phyloP scores from a whole-genome alignment of 768 basidiomycete genomes.

The Pleurotus citrinopileatus region DNA sequence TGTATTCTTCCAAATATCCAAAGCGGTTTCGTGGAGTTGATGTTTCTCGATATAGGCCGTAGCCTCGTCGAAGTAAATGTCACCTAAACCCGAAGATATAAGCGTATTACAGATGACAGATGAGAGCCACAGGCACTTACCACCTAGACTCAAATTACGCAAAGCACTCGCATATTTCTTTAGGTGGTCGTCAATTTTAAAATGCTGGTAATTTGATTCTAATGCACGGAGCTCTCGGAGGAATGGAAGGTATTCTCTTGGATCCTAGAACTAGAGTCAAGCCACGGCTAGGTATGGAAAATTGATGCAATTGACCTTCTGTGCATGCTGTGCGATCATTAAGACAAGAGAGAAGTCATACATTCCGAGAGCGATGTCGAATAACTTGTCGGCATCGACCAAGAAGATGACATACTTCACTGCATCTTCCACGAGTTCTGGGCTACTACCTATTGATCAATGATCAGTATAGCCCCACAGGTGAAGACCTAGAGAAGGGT shows the following conservation, averaged over 20 bases:
- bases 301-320: conserved; percentile 64
- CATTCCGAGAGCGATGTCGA: conserved; percentile 96
- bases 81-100: conserved; percentile 40
- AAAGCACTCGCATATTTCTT: conserved; percentile 75
- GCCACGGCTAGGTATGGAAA: background rate
- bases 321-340: conserved; percentile 95
- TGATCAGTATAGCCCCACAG: conserved; percentile 8
- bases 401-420: conserved; percentile 99
- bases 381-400: conserved; percentile 86
- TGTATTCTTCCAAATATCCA: conserved; percentile 70
- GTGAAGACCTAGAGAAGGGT: background rate
- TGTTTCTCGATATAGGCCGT: conserved; percentile 76
- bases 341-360: conserved; percentile 96
- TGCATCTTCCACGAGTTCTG: conserved; percentile 87
- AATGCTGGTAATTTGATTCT: conserved; percentile 80
- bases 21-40: conserved; percentile 68
- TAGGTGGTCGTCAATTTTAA: conserved; percentile 91
- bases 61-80: conserved; percentile 75
- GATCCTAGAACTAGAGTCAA: conserved; percentile 60
- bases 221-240: conserved; percentile 82
- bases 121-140: conserved; percentile 29
- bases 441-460: conserved; percentile 43
- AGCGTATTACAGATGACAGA: background rate
- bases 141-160: conserved; percentile 68
- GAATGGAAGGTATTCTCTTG: conserved; percentile 97